Base-by-base conservation (phyloP, 202 grass and related monocot species). In the Hordeum pubiflorum region DNA sequence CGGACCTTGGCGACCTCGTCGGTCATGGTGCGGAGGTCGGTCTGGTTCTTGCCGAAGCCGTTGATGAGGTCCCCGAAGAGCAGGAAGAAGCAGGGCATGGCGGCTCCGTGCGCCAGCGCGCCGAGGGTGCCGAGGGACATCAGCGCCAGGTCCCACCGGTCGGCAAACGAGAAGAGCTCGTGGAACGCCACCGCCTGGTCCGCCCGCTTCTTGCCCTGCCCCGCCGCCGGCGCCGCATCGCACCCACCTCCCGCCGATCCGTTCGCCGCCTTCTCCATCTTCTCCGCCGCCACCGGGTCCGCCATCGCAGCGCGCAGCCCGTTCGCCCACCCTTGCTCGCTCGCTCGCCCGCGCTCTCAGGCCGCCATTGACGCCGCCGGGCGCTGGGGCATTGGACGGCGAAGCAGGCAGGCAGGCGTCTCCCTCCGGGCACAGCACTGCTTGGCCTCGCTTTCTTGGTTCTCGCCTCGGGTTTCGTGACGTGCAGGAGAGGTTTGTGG, bases 41-140 rank as follows among this genome's bases (percentile, higher is more conserved):
- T 87, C 85, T 99, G 96, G 96, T 99, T 99, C 90, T 99, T 99
- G 43, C 96, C 96, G 84, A 99, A 99, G 6, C 96, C 96, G 68
- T 96, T 99, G 85, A 99, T 91, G 85, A 99, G 96, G 63, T 96
- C 89, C 36, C 96, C 96, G 70, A 99, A 99, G 50, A 99, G 85
- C 26, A 99, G 90, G 87, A 99, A 99, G 82, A 99, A 99, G 43
- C 91, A 89, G 29, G 96, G 96, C 96, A 99, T 99, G 89, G 96
- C 90, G 21, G 90, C 92, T 80, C 96, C 96, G 77, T 99, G 96
- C 43, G 93, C 89, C 3, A 99, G 77, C 59, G 96, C 96, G 32
- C 96, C 96, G 0, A 93, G 77, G 39, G 84, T 99, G 10, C 96
- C 96, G 3, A 87, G 83, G 14, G 83, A 65, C 96, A 99, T 99